Evolutionary conservation across 192 early-diverging fungal genomes (phyloP).

Genomic region (Dimargaris verticillata): DNA sequence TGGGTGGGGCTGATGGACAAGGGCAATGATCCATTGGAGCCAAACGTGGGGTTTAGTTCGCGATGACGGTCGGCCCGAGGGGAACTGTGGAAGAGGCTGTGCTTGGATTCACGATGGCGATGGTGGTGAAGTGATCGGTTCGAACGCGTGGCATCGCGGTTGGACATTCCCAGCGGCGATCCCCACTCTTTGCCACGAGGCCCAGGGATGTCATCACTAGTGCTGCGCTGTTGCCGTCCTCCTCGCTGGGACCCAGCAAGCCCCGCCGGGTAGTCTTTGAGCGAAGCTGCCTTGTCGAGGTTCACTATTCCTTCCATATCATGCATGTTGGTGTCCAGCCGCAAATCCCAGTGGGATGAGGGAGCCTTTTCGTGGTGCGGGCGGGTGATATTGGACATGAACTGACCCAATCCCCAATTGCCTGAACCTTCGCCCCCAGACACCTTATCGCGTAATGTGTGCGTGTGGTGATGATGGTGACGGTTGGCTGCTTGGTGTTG

Average conservation of each 20-base stretch:
- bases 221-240: neutral
- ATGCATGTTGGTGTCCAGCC: constrained; percentile 20
- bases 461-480: neutral
- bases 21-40: neutral
- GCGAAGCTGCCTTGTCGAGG: constrained; percentile 12
- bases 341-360: neutral
- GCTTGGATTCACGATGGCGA: neutral
- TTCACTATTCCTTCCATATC: constrained; percentile 32
- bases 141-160: neutral
- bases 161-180: neutral
- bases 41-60: neutral
- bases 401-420: constrained; percentile 7
- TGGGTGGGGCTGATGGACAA: neutral
- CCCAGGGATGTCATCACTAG: neutral
- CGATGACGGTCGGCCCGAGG: constrained; percentile 2
- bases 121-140: neutral
- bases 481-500: too few relatives aligned
- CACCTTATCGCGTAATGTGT: neutral
- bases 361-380: neutral
- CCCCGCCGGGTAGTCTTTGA: neutral
- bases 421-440: constrained; percentile 6
- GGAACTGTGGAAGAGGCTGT: neutral
- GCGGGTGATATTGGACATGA: constrained; percentile 1
- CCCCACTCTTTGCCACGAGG: too few relatives aligned
- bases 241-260: neutral